A percentile compares a stretch with the other conserved stretches of the same genome.
phyloP scores from a whole-genome alignment of 441 rosid genomes.

The Populus hybrid region DNA sequence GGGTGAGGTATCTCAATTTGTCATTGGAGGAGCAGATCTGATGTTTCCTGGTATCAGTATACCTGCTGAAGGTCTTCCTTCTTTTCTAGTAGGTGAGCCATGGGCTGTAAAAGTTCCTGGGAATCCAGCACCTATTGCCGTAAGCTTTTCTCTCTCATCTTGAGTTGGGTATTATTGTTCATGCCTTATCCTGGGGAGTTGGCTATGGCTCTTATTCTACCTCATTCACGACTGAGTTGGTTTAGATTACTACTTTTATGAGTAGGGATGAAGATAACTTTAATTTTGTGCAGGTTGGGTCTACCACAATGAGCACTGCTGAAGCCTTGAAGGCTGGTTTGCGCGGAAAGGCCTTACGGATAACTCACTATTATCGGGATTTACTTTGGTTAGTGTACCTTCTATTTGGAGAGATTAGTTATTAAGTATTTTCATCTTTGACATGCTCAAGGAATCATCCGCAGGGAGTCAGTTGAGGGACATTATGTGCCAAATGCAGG shows the following conservation, averaged over 20 bases:
- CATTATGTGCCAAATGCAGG: constrained; percentile 82
- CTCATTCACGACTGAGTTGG: neutral
- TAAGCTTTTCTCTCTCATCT: constrained; percentile 29
- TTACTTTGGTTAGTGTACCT: constrained; percentile 59
- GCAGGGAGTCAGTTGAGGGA: constrained; percentile 86
- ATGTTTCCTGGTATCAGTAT: constrained; percentile 91
- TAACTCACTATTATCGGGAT: constrained; percentile 79
- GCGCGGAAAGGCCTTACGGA: constrained; percentile 91
- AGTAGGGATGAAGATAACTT: neutral
- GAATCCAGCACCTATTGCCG: constrained; percentile 88
- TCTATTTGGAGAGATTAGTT: constrained; percentile 12
- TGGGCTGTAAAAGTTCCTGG: constrained; percentile 98
- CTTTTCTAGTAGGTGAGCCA: constrained; percentile 70
- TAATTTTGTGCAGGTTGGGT: constrained; percentile 63
- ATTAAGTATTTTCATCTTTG: constrained; percentile 9
- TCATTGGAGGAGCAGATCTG: constrained; percentile 96
- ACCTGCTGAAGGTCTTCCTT: constrained; percentile 63
- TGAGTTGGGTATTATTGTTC: neutral
- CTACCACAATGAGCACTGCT: constrained; percentile 70
- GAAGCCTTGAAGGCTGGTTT: constrained; percentile 84
- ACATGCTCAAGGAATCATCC: constrained; percentile 26
- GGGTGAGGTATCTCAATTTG: constrained; percentile 83
- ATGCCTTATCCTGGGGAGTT: neutral
- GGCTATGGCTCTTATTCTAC: neutral
- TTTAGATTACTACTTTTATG: neutral